These are phyloP conservation scores for Colletotrichum sidae DNA, from an alignment of 2,329 filamentous ascomycete genomes.

Conservation along the genomic window DNA sequence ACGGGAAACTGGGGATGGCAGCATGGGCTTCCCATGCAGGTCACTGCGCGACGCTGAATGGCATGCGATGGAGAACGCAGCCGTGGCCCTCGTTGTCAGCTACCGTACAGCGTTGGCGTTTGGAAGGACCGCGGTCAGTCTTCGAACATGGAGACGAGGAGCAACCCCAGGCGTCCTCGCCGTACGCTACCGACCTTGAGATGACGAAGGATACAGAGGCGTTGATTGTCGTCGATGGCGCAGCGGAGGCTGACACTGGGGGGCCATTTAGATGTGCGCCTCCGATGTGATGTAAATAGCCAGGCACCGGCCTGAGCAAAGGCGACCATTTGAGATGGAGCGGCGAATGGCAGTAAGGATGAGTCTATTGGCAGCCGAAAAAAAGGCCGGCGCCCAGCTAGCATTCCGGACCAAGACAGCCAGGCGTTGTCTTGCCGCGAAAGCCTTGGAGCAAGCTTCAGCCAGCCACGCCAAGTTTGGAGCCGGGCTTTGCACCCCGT, in stretches of 20 bases:
- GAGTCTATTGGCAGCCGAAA: slow-evolving; percentile 16
- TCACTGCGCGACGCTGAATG: no score
- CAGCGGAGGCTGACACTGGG: slow-evolving; percentile 13
- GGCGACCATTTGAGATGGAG: slow-evolving; percentile 1
- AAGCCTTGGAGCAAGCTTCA: slow-evolving; percentile 5
- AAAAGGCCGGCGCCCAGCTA: slow-evolving; percentile 20
- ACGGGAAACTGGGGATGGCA: no score
- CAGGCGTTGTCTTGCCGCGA: not conserved
- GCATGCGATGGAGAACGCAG: no score
- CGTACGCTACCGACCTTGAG: no score
- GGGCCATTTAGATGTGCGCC: slow-evolving; percentile 10
- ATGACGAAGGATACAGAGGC: slow-evolving; percentile 9
- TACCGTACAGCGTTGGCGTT: no score
- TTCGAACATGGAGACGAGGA: no score
- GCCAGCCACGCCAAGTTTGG: slow-evolving; percentile 8
- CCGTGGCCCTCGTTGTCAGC: no score
- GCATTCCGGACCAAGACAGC: slow-evolving; percentile 2
- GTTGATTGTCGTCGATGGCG: slow-evolving; percentile 4
- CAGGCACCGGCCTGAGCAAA: slow-evolving; percentile 19
- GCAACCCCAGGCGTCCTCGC: no score
- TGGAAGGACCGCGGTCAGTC: no score
- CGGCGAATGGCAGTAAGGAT: slow-evolving; percentile 9
- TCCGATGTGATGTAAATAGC: slow-evolving; percentile 12
- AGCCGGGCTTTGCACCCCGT: not conserved
- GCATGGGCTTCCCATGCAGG: no score